Evolutionary conservation across 495 filamentous ascomycete species (phyloP).

Genomic region (Penicillium pancosmium): DNA sequence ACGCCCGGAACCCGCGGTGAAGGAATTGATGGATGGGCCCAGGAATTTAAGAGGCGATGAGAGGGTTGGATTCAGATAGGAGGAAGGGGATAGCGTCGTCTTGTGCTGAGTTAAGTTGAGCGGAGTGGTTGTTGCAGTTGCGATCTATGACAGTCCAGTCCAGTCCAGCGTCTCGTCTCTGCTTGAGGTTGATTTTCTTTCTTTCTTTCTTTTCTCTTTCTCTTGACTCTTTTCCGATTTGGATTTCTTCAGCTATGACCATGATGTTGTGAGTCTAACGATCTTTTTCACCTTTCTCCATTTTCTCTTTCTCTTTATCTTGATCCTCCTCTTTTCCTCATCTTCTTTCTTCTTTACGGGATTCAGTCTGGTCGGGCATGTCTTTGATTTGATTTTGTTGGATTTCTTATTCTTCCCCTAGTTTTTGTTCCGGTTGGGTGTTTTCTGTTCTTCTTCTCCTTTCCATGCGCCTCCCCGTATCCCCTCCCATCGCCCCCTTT

Average conservation of each 20-base stretch:
- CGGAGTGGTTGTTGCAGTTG: neutral
- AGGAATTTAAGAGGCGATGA: constrained; percentile 84
- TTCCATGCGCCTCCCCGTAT: neutral
- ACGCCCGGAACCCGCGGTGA: constrained; percentile 82
- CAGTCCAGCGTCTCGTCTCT: neutral
- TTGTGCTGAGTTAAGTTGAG: neutral
- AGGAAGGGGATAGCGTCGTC: neutral
- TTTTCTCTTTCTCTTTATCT: neutral
- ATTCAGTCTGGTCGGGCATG: neutral
- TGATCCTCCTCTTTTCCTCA: neutral
- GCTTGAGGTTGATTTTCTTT: constrained; percentile 8
- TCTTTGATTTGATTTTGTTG: neutral
- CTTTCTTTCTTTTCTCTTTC: constrained; percentile 14
- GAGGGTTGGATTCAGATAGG: neutral
- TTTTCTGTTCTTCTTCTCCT: no score
- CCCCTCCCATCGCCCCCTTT: no score
- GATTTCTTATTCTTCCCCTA: neutral
- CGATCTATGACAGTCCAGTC: neutral
- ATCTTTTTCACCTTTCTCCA: constrained; percentile 20
- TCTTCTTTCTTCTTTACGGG: neutral
- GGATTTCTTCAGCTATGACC: constrained; percentile 11
- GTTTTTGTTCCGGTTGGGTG: no score
- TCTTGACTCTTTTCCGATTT: constrained; percentile 8
- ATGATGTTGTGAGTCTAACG: constrained; percentile 25
- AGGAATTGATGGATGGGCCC: constrained; percentile 94